Evolutionary conservation across 768 basidiomycete species (phyloP), one percentile per base, ranked within the genome.

Genomic region (Lactifluus echinatus): DNA sequence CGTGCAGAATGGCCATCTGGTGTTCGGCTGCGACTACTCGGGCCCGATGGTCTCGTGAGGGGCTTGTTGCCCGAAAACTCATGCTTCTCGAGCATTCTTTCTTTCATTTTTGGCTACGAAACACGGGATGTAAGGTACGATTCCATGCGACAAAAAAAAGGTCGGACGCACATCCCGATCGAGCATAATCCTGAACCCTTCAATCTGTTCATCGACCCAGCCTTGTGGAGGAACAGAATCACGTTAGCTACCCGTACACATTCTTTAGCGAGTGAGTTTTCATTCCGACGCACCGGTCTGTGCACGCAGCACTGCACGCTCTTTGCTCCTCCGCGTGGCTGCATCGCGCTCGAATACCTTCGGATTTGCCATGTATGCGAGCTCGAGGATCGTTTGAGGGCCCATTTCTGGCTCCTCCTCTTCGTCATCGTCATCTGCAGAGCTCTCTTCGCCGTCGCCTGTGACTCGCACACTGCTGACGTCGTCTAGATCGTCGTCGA

Each of bases 101-200:
- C 86, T 67, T 90, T 88, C 63, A 47, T 33, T 43, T 79, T 80
- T 2, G 86, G 86, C 83, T 88, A 65, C 3, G 47, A 5, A 4
- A 19, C 3, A 12, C 19, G 8, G 21, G 52, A 28, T 8, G 17
- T 31, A 43, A 26, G 39, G 33, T 26, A n/a, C 55, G 31, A 43
- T 57, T 34, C 46, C 28, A 15, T 44, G 55, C 28, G n/a, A 60
- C 11, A 33, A 12, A 7, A 44, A 8, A n/a, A 7, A 7, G 33
- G 53, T 54, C 1, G 23, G 2, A 75, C 87, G 59, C 65, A 95
- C 93, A 65, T 94, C 85, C 63, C 86, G 74, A 56, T 97, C 94
- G 56, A 96, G 69, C 86, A 95, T 91, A 54, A 89, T 83, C 55
- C 72, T 79, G 93, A 93, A 96, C 0, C 93, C 93, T 69, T 96